Conservation (phyloP, 176 grass and related monocot species). For the Carex cristatella region DNA sequence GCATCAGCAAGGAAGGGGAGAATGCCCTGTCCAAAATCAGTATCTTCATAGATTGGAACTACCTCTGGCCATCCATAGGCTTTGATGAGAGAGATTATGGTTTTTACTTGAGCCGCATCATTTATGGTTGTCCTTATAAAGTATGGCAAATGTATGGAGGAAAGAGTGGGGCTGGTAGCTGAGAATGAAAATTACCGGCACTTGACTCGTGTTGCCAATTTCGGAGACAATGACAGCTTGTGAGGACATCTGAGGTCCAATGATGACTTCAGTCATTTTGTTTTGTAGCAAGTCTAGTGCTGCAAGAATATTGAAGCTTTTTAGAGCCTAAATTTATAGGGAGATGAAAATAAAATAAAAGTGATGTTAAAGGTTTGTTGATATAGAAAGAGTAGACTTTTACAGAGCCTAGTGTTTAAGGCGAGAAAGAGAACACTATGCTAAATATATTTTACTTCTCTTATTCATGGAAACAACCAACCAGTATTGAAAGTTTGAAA, state of each 20-base stretch:
- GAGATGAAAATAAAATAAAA: no score
- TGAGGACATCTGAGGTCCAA: constrained; percentile 32
- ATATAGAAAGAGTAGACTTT: no score
- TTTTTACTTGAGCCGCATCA: no score
- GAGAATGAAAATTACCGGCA: constrained; percentile 43
- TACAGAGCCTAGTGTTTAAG: no score
- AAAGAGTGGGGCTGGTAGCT: constrained; percentile 8
- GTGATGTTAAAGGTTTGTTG: no score
- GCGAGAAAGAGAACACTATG: no score
- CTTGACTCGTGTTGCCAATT: constrained; percentile 27
- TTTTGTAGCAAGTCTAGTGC: constrained; percentile 34
- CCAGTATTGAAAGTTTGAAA: no score
- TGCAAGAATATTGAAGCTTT: not conserved
- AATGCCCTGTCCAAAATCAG: constrained; percentile 22
- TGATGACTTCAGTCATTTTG: constrained; percentile 23
- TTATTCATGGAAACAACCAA: no score
- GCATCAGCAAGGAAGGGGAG: constrained; percentile 23
- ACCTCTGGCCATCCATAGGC: constrained; percentile 27
- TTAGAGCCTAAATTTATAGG: no score
- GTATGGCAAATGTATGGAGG: constrained; percentile 15
- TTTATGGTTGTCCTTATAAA: constrained; percentile 19
- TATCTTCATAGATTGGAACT: constrained; percentile 30
- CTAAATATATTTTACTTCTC: no score
- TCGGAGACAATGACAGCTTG: constrained; percentile 20
- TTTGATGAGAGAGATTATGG: constrained; percentile 31